Conservation (phyloP, 1,284 basidiomycete species). For the Boletellus deceptivus region DNA sequence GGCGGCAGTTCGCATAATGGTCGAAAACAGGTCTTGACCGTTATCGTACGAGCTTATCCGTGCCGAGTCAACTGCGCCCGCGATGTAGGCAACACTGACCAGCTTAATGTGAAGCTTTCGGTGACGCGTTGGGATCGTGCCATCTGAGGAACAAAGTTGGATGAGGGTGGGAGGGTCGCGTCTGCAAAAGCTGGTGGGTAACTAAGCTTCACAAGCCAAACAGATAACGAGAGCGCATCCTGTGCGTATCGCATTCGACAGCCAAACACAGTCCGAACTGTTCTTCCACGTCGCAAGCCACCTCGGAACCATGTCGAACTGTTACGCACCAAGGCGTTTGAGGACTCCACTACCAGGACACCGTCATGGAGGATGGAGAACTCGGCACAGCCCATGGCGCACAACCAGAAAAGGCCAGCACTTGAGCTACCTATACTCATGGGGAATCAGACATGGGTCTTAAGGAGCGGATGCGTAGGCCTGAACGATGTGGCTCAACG, state of each 20-base stretch:
- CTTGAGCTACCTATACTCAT: conserved; percentile 12
- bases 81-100: conserved; percentile 3
- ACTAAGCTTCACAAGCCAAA: conserved; percentile 14
- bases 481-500: conserved; percentile 13
- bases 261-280: conserved; percentile 20
- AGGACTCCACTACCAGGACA: conserved; percentile 21
- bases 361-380: conserved; percentile 4
- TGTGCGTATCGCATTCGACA: conserved; percentile 32
- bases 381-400: conserved; percentile 28
- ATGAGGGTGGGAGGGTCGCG: conserved; percentile 23
- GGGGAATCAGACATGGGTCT: conserved; percentile 24
- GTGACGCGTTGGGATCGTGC: conserved; percentile 17
- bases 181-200: conserved; percentile 19
- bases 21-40: conserved; percentile 30
- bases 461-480: conserved; percentile 28
- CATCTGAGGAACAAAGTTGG: conserved; percentile 16
- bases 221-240: conserved; percentile 21
- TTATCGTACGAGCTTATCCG: conserved; percentile 3
- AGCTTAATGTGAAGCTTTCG: conserved; percentile 4
- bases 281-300: conserved; percentile 25
- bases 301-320: conserved; percentile 36
- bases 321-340: conserved; percentile 25
- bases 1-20: conserved; percentile 8
- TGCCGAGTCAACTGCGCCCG: conserved; percentile 1
- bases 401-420: conserved; percentile 22